Percentiles rank a stretch among this genome's conserved stretches.
Evolutionary conservation across 1,284 basidiomycete genomes (phyloP).

Genomic region (Ceratobasidium sp.): DNA sequence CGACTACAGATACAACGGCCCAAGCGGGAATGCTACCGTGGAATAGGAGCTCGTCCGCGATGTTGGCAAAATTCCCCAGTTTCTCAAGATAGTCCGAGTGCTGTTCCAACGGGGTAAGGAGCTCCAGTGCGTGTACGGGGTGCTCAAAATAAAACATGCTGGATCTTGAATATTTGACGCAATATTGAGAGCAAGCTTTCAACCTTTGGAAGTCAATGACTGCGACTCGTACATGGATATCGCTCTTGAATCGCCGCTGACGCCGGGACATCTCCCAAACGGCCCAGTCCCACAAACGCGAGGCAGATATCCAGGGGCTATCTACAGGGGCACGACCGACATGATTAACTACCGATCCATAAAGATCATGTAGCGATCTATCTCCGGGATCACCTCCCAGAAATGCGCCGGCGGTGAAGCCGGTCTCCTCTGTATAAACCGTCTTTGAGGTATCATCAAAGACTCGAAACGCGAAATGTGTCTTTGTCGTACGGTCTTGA

Average conservation of each 20-base stretch:
- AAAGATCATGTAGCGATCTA: neutral
- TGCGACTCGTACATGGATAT: neutral
- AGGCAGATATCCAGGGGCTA: constrained; percentile 18
- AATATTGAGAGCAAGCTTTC: too few relatives aligned
- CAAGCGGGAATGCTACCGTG: neutral
- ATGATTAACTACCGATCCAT: neutral
- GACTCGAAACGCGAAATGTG: neutral
- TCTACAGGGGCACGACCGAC: neutral
- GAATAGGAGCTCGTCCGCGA: constrained; percentile 1
- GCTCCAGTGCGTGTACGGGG: neutral
- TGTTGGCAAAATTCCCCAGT: constrained; percentile 2
- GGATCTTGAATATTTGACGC: too few relatives aligned
- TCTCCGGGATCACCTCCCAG: neutral
- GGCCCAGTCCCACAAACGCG: constrained; percentile 17
- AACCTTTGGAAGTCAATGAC: neutral
- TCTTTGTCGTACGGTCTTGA: neutral
- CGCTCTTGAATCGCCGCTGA: too few relatives aligned
- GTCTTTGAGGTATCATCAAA: neutral
- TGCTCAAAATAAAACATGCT: too few relatives aligned
- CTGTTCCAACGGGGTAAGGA: neutral
- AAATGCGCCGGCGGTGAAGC: neutral
- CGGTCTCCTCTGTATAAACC: neutral
- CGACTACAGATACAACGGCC: neutral
- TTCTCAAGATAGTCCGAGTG: too few relatives aligned
- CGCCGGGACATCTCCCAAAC: constrained; percentile 1